phyloP scores from a whole-genome alignment of 2,329 filamentous ascomycete genomes.

The Trichoderma sp. region DNA sequence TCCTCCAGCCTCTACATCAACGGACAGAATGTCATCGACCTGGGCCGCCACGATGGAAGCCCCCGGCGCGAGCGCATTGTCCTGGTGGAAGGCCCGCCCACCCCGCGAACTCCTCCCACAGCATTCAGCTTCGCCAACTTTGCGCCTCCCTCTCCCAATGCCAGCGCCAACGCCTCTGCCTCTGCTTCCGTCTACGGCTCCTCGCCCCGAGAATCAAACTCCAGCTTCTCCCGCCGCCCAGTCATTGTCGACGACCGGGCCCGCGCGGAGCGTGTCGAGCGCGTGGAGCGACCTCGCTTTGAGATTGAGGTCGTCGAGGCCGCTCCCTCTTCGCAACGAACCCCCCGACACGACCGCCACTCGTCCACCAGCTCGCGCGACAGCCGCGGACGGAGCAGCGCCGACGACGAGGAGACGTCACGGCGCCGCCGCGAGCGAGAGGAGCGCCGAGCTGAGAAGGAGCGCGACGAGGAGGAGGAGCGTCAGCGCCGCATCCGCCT shows the following conservation, averaged over 20 bases:
- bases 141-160: slow-evolving; percentile 43
- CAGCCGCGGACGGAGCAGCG: slow-evolving; percentile 36
- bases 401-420: slow-evolving; percentile 34
- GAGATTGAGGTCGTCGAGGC: slow-evolving; percentile 43
- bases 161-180: slow-evolving; percentile 34
- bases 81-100: slow-evolving; percentile 49
- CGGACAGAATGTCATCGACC: slow-evolving; percentile 40
- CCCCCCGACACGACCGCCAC: slow-evolving; percentile 39
- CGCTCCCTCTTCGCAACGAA: slow-evolving; percentile 29
- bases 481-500: slow-evolving; percentile 34
- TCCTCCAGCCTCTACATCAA: slow-evolving; percentile 43
- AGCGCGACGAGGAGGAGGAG: slow-evolving; percentile 34
- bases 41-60: slow-evolving; percentile 35
- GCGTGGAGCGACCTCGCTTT: slow-evolving; percentile 31
- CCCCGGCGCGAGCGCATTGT: slow-evolving; percentile 47
- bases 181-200: slow-evolving; percentile 29
- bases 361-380: slow-evolving; percentile 41
- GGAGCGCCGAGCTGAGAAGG: slow-evolving; percentile 30
- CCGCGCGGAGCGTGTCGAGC: slow-evolving; percentile 27
- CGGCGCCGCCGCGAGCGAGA: slow-evolving; percentile 33
- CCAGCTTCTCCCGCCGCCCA: slow-evolving; percentile 34
- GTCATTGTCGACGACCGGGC: slow-evolving; percentile 44
- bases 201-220: slow-evolving; percentile 30
- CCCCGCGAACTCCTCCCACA: slow-evolving; percentile 51
- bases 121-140: slow-evolving; percentile 44